phyloP scores from a whole-genome alignment of 2,329 filamentous ascomycete genomes.

The Colletotrichum truncatum region DNA sequence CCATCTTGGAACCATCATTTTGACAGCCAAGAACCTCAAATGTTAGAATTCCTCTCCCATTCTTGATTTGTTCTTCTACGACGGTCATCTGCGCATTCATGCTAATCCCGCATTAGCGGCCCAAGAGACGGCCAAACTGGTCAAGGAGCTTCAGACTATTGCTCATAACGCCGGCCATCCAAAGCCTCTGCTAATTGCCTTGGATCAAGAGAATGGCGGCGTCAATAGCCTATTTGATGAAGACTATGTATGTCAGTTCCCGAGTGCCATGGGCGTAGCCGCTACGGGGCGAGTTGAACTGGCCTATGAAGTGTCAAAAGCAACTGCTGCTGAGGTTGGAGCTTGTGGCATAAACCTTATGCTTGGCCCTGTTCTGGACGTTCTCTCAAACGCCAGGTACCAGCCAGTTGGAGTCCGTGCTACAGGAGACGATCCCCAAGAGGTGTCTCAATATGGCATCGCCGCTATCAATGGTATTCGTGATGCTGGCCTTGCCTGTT shows the following conservation, averaged over 20 bases:
- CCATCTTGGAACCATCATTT: conserved; percentile 86
- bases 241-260: conserved; percentile 94
- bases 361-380: conserved; percentile 91
- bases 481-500: conserved; percentile 86
- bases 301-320: conserved; percentile 90
- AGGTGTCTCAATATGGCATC: conserved; percentile 92
- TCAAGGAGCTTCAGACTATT: conserved; percentile 91
- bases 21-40: conserved; percentile 87
- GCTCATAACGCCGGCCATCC: conserved; percentile 91
- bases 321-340: conserved; percentile 90
- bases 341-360: conserved; percentile 97
- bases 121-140: conserved; percentile 86
- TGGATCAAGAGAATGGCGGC: conserved; percentile 98
- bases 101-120: conserved; percentile 70
- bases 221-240: conserved; percentile 98
- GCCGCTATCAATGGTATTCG: conserved; percentile 93
- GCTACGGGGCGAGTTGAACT: conserved; percentile 87
- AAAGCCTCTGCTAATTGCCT: conserved; percentile 86
- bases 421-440: conserved; percentile 91
- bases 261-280: conserved; percentile 96
- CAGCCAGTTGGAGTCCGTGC: conserved; percentile 91
- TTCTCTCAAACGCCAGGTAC: conserved; percentile 90
- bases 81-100: conserved; percentile 4
- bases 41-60: conserved; percentile 60
- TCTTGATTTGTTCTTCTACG: not conserved